Base-by-base conservation (phyloP, 2,329 filamentous ascomycete genomes). In the Diaporthe eres region DNA sequence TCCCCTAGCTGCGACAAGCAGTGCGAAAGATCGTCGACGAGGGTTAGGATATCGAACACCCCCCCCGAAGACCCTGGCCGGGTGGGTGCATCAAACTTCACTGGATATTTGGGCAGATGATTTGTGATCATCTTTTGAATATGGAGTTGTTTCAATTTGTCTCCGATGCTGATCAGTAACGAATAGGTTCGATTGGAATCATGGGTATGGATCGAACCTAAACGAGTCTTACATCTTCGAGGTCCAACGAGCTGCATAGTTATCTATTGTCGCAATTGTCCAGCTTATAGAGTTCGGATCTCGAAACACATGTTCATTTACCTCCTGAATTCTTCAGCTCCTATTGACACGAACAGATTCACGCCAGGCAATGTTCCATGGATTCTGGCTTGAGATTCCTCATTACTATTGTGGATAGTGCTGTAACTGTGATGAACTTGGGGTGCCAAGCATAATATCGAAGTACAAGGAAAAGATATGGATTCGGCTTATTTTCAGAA, bases 401-500 rank as follows among this genome's bases (percentile, higher is more conserved):
- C 22, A 51, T n/a, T 10, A 10, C 9, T 12, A 12, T 22, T 22
- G 44, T 49, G 13, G 44, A 4, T 1, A 49, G 19, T 0, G 3
- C 44, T 1, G 44, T 49, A 19, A 9, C 0, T 2, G 19, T 3
- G 44, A 44, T 44, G 2, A 49, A 49, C 17, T 0, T 22, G 0
- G 10, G 22, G 25, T 10, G 4, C 22, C 49, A n/a, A 51, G 13
- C 22, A 25, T 25, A 6, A 15, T 53, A 15, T 28, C 5, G 13
- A 0, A 31, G 31, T 7, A 2, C 5, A 28, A 34, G 25, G 8
- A 10, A 10, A 31, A 1, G 5, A 19, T 22, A 15, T 19, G 15
- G 3, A 22, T 4, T 6, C 9, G 0, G 1, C 13, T n/a, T n/a
- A 19, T 0, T 22, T 12, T 60, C 34, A 15, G 8, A 12, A 8